Percentiles rank a stretch among this genome's conserved stretches.
Evolutionary conservation across 177 flowering plant genomes (phyloP).

Genomic region (Tripterygium wilfordii): DNA sequence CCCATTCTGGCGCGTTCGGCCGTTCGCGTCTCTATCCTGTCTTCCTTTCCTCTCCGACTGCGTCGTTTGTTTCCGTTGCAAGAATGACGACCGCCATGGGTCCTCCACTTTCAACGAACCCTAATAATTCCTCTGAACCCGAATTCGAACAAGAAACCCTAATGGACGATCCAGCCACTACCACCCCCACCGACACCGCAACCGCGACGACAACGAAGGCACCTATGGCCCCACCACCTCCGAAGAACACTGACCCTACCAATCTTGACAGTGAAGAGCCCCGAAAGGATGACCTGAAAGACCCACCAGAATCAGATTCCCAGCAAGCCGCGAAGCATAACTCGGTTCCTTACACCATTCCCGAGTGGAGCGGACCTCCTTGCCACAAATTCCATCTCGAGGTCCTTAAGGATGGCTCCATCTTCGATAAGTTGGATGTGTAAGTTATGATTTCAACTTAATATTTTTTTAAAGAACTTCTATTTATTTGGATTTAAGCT

Average conservation of each 20-base stretch:
- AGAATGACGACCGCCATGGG: slow-evolving; percentile 38
- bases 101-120: slow-evolving; percentile 37
- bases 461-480: background rate
- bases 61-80: background rate
- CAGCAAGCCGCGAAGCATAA: slow-evolving; percentile 4
- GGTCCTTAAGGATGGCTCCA: slow-evolving; percentile 82
- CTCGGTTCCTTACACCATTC: slow-evolving; percentile 67
- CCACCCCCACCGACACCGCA: background rate
- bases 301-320: slow-evolving; percentile 1
- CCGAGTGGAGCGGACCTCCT: slow-evolving; percentile 82
- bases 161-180: background rate
- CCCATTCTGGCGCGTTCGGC: too few relatives aligned
- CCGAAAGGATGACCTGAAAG: background rate
- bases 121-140: slow-evolving; percentile 13
- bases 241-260: slow-evolving; percentile 9
- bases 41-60: too few relatives aligned
- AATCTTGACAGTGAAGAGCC: background rate
- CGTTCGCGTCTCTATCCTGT: too few relatives aligned
- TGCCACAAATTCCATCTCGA: slow-evolving; percentile 58
- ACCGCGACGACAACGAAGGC: too few relatives aligned
- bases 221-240: too few relatives aligned
- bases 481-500: background rate
- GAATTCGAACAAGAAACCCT: background rate
- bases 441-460: slow-evolving; percentile 18
- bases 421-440: slow-evolving; percentile 67